Base-by-base conservation (phyloP, 495 filamentous ascomycete species). In the Xylaria cubensis region DNA sequence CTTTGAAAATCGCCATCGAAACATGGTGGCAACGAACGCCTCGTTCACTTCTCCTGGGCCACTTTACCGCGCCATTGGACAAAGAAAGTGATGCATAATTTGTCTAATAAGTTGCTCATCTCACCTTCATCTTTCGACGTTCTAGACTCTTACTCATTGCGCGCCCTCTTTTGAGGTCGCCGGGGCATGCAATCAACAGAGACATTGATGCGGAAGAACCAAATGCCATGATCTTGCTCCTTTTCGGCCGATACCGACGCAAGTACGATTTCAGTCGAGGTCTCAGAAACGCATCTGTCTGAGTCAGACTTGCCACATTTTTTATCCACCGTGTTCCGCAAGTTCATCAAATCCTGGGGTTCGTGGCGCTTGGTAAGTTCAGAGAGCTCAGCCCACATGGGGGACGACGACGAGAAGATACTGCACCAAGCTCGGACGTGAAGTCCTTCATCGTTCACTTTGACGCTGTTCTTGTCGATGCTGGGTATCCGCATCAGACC, bases 291-390 rank as follows among this genome's bases (percentile, higher is more conserved):
- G 61, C 39, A 64, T 21, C 39, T 41, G 21, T 44, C 61, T 13
- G 29, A 15, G 39, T 41, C 36, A 44, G 36, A 44, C 39, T 64
- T 64, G 36, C 61, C 61, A 44, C 44, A 64, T 24, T 44, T 64
- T 9, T 39, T 64, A 64, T 64, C 61, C 1, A 64, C 61, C 39
- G 39, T 64, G 61, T 64, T 64, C 12, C 61, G 61, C 61, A 64
- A 10, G 13, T 64, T 5, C 1, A 64, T 39, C 5, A 64, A 39
- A 34, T 64, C 61, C 29, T 64, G 61, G 4, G 61, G n/a, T 29
- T 44, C 61, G 61, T 44, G 21, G 61, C 61, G 21, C 61, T 64
- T 64, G 36, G 61, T 64, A 12, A 64, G 61, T 29, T 64, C 61
- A 5, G 61, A 64, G 39, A 64, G 39, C 39, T 41, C 61, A 1